Evolutionary conservation across 768 basidiomycete genomes (phyloP).

Genomic region (Naganishia kalamii): DNA sequence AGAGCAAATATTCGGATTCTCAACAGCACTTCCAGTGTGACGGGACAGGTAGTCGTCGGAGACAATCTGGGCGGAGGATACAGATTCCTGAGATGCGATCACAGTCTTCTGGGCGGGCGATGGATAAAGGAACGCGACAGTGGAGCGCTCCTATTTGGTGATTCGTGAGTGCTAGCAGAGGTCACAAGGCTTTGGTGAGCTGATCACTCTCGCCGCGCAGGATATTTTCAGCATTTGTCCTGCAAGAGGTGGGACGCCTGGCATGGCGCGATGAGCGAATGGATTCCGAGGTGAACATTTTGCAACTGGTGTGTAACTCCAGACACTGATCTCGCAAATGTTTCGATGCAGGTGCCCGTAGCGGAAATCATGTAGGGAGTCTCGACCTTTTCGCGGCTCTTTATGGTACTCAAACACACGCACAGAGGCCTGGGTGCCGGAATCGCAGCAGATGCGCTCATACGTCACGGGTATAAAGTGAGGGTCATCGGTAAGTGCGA

Average conservation of each 20-base stretch:
- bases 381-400: neutral
- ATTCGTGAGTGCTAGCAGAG: slow-evolving; percentile 42
- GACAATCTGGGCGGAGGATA: slow-evolving; percentile 51
- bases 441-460: slow-evolving; percentile 68
- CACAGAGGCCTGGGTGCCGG: slow-evolving; percentile 84
- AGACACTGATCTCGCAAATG: neutral
- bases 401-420: neutral
- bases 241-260: slow-evolving; percentile 78
- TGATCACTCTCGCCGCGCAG: slow-evolving; percentile 48
- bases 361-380: slow-evolving; percentile 62
- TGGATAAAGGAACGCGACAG: slow-evolving; percentile 60
- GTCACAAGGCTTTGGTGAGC: neutral
- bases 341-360: slow-evolving; percentile 25
- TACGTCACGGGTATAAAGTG: slow-evolving; percentile 61
- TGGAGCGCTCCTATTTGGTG: slow-evolving; percentile 52
- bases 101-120: slow-evolving; percentile 60
- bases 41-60: slow-evolving; percentile 75
- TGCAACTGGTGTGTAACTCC: too few relatives aligned
- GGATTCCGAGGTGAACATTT: neutral
- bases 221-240: slow-evolving; percentile 72
- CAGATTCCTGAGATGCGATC: slow-evolving; percentile 54
- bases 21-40: slow-evolving; percentile 48
- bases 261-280: slow-evolving; percentile 48
- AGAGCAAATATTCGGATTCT: slow-evolving; percentile 36
- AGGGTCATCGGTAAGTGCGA: slow-evolving; percentile 57